Base-by-base conservation (phyloP, 108 stramenopile genomes). In the Cyclotella baltica region DNA sequence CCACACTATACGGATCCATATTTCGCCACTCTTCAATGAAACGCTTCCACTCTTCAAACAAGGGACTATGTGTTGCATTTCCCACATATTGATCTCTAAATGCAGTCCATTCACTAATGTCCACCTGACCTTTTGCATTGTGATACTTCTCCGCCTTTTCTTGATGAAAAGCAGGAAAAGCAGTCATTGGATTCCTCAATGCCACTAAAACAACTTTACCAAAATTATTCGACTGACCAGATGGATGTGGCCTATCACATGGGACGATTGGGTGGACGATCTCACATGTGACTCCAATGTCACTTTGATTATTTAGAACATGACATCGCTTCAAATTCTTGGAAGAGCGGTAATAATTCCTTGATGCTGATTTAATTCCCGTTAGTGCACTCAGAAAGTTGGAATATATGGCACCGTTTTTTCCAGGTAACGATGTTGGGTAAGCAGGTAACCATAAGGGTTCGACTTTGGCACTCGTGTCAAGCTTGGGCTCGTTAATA, bases 141-240 rank as follows among this genome's bases (percentile, higher is more conserved):
- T 86, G 85, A 55, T 90, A 90, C 13, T 81, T 84, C 43, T 87
- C 85, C 11, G 83, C 63, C 67, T 90, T 90, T 52, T 76, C 69
- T 40, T 86, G 81, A 31, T 77, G 72, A 57, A 38, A 62, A n/a
- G 80, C 80, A 0, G 89, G 89, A 72, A 90, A 86, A 11, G 78
- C 87, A 9, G 87, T 88, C 33, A 79, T 47, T 51, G 84, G 81
- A 80, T 88, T 86, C 30, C 89, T 68, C 59, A 81, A 30, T 58
- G 75, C 79, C 18, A 80, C 33, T 20, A 80, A n/a, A 3, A 78
- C 62, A 8, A 59, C 67, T 2, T 69, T 70, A 20, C 75, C 75
- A 52, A 80, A 80, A 64, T 76, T 80, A 9, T 19, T 67, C 1
- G 74, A 36, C 43, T 80, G 79, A 18, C 27, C 23, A 15, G 79